Conservation (phyloP, 73 alveolate genomes). For the Urostyla sp. region DNA sequence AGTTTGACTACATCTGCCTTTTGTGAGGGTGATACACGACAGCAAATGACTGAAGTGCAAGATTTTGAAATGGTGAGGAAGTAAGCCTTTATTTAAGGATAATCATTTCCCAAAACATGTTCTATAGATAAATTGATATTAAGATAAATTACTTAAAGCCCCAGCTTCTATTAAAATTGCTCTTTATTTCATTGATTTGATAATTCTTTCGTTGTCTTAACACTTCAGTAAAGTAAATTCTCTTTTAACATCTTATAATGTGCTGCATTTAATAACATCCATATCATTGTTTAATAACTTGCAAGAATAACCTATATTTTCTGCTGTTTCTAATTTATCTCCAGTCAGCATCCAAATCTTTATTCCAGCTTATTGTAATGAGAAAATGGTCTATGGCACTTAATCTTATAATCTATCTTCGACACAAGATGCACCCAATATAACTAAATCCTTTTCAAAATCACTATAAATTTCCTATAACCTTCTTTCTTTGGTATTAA, state of each 20-base stretch:
- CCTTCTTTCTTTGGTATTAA: constrained; percentile 70
- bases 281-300: constrained; percentile 77
- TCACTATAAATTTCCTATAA: constrained; percentile 79
- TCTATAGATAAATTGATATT: no score
- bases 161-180: constrained; percentile 63
- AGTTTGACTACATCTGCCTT: constrained; percentile 86
- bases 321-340: constrained; percentile 98
- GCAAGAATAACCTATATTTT: constrained; percentile 95
- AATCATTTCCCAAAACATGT: constrained; percentile 63
- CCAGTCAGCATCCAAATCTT: constrained; percentile 99
- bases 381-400: constrained; percentile 96
- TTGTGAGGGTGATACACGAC: constrained; percentile 86
- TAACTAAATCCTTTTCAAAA: constrained; percentile 88
- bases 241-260: constrained; percentile 54
- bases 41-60: constrained; percentile 80
- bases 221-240: constrained; percentile 13
- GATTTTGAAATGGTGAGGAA: constrained; percentile 64
- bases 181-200: constrained; percentile 20
- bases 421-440: constrained; percentile 96
- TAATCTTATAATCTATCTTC: constrained; percentile 96
- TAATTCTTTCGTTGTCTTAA: constrained; percentile 19
- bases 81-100: constrained; percentile 12
- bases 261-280: constrained; percentile 43
- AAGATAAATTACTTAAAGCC: no score
- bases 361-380: constrained; percentile 90